Evolutionary conservation across 148 eudicot species (phyloP), one percentile per base, ranked within the genome.

Genomic region (Heliosperma pusillum): DNA sequence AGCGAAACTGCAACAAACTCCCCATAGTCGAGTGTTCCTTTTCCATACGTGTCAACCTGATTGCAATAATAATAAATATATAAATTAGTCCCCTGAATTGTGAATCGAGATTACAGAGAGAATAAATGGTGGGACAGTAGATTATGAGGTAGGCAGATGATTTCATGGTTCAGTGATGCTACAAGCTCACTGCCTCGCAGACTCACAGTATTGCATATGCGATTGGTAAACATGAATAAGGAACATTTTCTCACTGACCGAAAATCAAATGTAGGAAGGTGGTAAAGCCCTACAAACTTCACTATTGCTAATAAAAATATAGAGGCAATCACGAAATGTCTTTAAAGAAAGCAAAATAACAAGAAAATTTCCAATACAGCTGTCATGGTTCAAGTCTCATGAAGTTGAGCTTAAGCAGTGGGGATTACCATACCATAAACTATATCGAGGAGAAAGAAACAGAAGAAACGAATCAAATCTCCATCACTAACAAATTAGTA

Each of bases 1-100:
- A 93, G 88, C 42, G 90, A 91, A 44, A 91, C 86, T 10, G 95
- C 97, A 80, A 89, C 80, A 83, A 93, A 93, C 69, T 93, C 98
- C 47, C 93, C 95, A 55, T 85, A 89, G 82, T 91, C 97, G 76
- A 93, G 76, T 15, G 89, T 86, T 82, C 98, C 95, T 83, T 87
- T 89, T 10, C 98, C 98, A 73, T 82, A 74, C 1, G 86, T 84
- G 74, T 91, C 98, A 10, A 88, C 93, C 98, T 93, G n/a, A 90
- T 79, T 45, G 42, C 66, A 59, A 70, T 58, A 20, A 69, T 40
- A 11, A 30, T 7, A 61, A 20, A 21, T 30, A n/a, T n/a, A n/a
- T 33, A 59, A 56, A 33, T 10, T 22, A 12, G 4, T 70, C 20
- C n/a, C n/a, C n/a, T n/a, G n/a, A n/a, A n/a, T n/a, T n/a, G 10